Base-by-base conservation (phyloP, 805 yeast species). In the Wickerhamomyces subpelliculosus region DNA sequence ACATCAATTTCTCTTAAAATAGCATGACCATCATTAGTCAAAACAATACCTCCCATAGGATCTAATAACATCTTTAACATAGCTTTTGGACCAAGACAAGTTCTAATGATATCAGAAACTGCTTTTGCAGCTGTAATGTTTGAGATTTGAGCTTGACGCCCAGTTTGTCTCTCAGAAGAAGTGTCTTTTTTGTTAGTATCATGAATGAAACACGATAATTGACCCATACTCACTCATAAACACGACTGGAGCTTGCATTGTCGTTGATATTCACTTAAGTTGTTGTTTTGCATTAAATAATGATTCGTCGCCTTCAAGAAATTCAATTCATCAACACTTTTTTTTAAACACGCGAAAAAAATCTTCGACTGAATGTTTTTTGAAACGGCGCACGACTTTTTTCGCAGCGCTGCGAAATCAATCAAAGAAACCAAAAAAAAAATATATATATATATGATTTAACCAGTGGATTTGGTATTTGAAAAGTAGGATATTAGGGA, bases 101-200 rank as follows among this genome's bases (percentile, higher is more conserved):
- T 93, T 62, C 98, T 77, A 52, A 93, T 87, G 56, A 93, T 90
- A 62, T 93, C 98, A 1, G 97, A 94, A 30, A 90, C 97, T 2
- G 98, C 96, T 58, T 93, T 93, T n/a, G 99, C 99, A 4, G 99
- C 98, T 5, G 97, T 87, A 65, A 93, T 90, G 59, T 93, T 94
- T 45, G 96, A 85, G 45, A 86, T 73, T 65, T 93, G 99, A 3
- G 99, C 99, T 61, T 88, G 88, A 51, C 97, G 87, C 33, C 98
- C 98, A 27, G 88, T 80, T 59, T 93, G 95, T 57, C 98, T 80
- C 59, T 87, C 95, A 45, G 89, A 84, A 36, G 85, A 75, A 21
- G 97, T 84, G 69, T 90, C n/a, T n/a, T n/a, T n/a, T n/a, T n/a
- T n/a, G n/a, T n/a, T n/a, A n/a, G n/a, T n/a, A n/a, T n/a, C n/a